Base-by-base conservation (phyloP, 208 protist species). In the Trypanosoma scelopori region DNA sequence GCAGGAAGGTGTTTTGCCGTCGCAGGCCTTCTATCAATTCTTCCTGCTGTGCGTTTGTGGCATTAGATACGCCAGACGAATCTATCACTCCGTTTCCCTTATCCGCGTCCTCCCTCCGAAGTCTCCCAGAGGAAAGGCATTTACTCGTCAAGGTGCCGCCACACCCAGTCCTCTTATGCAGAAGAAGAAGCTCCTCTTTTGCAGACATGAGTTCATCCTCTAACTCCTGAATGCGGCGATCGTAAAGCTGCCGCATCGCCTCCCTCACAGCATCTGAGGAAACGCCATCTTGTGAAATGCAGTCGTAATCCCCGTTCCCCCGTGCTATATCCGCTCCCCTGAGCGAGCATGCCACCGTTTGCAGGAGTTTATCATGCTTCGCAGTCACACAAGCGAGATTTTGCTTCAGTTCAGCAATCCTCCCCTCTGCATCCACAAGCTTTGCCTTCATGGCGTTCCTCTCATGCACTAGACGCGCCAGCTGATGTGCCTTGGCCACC, bases 391-490 rank as follows among this genome's bases (percentile, higher is more conserved):
- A 39, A 13, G 27, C 46, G 3, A 69, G 20, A n/a, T 69, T 50
- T 28, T 13, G 27, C 64, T 69, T 51, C 53, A 69, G 23, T 45
- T 25, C 28, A 5, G 28, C 46, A 22, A 35, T 55, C 7, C 23
- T 52, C n/a, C 32, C 64, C 45, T 69, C 64, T 1, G 43, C 23
- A 16, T 69, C 18, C 45, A 52, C 22, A 20, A 69, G 45, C 12
- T 46, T 35, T 27, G 3, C 52, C 18, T 45, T 50, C 1, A 69
- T 39, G 25, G 12, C 13, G n/a, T 69, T 47, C 30, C 55, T 30
- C 46, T 69, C 64, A 22, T 61, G 37, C 18, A 61, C 22, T 27
- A 69, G 42, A 42, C 53, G 41, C n/a, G 49, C 53, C 43, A 69
- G 22, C 23, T 58, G 64, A 32, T 55, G 64, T 11, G 60, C 37